Evolutionary conservation across 2,329 filamentous ascomycete species (phyloP), one percentile per base, ranked within the genome.

Genomic region (Alternaria sp.): DNA sequence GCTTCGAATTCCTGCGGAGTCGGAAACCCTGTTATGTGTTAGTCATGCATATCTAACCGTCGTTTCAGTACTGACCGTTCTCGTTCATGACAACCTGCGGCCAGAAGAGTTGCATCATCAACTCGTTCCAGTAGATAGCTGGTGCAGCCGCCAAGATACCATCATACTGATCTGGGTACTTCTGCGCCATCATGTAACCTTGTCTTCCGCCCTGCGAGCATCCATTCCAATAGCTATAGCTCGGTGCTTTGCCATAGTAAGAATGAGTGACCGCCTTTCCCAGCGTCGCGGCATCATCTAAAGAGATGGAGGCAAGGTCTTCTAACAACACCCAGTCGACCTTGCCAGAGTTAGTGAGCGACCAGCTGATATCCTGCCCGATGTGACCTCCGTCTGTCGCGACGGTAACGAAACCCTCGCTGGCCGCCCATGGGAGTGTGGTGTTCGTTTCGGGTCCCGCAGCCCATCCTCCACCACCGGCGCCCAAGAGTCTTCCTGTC

Each of bases 211-310:
- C 67, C n/a, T 57, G 55, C 4, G 61, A 69, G n/a, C 43, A 78
- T 43, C 26, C 76, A 68, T 60, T 75, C 77, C 59, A 79, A 57
- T 79, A 79, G n/a, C 75, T 77, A 46, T 74, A 69, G 32, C 62
- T 61, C 0, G 75, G 72, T 17, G 57, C 43, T 47, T 63, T 52
- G 2, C 75, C 73, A 55, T 81, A 81, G 64, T 70, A 80, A 23
- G 59, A 56, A 10, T 69, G 54, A 11, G 65, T 65, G 28, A 69
- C 58, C 12, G 63, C 49, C 64, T 80, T 81, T 0, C 71, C 75
- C 17, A 80, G 66, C 8, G 64, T 62, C 4, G 65, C 54, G 9
- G 65, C 61, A 36, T 82, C 80, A 15, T 78, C 68, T 2, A 82
- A 46, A 6, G 76, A 62, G 2, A 73, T 66, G 0, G 70, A 76